Conservation (phyloP, 2,329 filamentous ascomycete genomes). For the Paracorniculantispora psalliotae region DNA sequence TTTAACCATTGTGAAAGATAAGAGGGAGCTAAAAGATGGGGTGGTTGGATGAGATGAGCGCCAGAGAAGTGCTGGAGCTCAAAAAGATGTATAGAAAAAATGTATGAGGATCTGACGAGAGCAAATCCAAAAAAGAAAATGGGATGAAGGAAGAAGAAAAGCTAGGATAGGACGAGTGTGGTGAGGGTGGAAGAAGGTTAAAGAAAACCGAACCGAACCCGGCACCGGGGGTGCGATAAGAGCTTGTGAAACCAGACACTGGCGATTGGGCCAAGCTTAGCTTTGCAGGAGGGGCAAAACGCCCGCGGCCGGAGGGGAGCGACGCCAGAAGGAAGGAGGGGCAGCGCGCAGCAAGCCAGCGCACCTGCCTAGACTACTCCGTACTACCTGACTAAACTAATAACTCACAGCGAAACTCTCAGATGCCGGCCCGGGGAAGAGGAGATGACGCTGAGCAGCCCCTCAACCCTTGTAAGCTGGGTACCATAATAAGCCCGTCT, state of each 20-base stretch:
- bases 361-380: background rate
- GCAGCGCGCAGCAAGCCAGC: background rate
- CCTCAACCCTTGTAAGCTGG: slow-evolving; percentile 3
- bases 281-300: slow-evolving; percentile 2
- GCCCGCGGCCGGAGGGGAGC: background rate
- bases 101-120: background rate
- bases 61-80: slow-evolving; percentile 5
- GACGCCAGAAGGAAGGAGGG: background rate
- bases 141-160: slow-evolving; percentile 10
- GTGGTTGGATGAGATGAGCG: background rate
- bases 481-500: no score
- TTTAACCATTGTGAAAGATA: slow-evolving; percentile 43
- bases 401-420: no score
- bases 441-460: background rate
- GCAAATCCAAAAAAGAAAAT: background rate
- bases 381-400: no score
- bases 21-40: slow-evolving; percentile 7
- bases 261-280: slow-evolving; percentile 6
- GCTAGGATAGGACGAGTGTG: background rate
- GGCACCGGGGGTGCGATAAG: background rate
- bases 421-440: background rate
- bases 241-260: slow-evolving; percentile 11
- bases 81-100: background rate
- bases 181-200: background rate
- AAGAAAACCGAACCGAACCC: background rate